phyloP scores from a whole-genome alignment of 108 stramenopile species.

The Skeletonema costatum region DNA sequence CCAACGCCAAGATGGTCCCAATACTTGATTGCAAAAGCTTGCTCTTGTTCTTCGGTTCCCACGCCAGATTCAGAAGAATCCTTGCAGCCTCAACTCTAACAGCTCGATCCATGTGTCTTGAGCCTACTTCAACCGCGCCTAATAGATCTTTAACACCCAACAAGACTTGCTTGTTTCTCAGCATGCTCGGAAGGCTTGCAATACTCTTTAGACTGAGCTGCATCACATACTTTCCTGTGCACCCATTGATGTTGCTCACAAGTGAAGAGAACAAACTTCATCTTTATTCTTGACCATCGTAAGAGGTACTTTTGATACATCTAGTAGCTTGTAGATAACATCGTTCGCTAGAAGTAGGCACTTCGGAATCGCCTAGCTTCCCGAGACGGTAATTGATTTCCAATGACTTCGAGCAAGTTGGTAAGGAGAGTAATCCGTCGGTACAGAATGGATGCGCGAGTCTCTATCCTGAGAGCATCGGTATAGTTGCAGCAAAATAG shows the following conservation, averaged over 20 bases:
- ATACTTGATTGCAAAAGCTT: constrained; percentile 23
- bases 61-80: constrained; percentile 31
- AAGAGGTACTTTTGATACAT: constrained; percentile 23
- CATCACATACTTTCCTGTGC: constrained; percentile 28
- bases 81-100: constrained; percentile 40
- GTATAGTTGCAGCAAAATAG: constrained; percentile 24
- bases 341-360: constrained; percentile 27
- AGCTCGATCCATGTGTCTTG: constrained; percentile 25
- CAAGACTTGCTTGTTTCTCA: constrained; percentile 34
- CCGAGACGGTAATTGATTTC: constrained; percentile 41
- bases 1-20: constrained; percentile 5
- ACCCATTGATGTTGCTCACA: constrained; percentile 30
- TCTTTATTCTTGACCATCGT: constrained; percentile 15
- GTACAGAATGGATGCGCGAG: constrained; percentile 33
- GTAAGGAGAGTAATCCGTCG: constrained; percentile 29
- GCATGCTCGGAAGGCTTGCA: constrained; percentile 32
- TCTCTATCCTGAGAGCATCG: constrained; percentile 31
- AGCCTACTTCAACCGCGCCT: constrained; percentile 27
- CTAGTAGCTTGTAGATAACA: constrained; percentile 16
- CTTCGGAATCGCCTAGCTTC: constrained; percentile 29
- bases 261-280: constrained; percentile 24
- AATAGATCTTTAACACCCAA: constrained; percentile 14
- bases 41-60: constrained; percentile 34
- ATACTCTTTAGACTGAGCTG: constrained; percentile 35
- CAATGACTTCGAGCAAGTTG: constrained; percentile 32